Base-by-base conservation (phyloP, 768 basidiomycete genomes). In the Rhizopogon roseolus region DNA sequence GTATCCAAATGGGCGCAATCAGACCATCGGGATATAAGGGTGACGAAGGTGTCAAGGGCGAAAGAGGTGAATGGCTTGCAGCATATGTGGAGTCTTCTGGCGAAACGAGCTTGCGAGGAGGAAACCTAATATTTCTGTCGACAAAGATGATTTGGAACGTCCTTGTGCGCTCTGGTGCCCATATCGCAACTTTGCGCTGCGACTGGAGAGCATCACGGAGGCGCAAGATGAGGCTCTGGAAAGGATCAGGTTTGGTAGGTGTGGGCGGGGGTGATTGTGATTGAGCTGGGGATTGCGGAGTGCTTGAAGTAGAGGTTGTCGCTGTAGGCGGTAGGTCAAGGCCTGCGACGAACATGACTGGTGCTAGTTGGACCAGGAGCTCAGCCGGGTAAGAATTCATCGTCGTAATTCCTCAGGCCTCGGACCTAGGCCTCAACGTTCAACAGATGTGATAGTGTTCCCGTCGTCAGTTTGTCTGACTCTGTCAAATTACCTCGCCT, bases 301-400 rank as follows among this genome's bases (percentile, higher is more conserved):
- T 36, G 13, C 54, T 53, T 27, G 62, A 46, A 61, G 58, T 6
- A 22, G 62, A 56, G 13, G 50, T 39, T 1, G 60, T 28, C 2
- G 63, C 5, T 17, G 54, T 41, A 10, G 58, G 50, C 28, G 64
- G 68, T 6, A 61, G 57, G 39, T 84, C 84, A 42, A 97, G 80
- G 2, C 95, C 95, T 25, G 93, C 92, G 17, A 94, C 89, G 66
- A 97, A 96, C 90, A 98, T 90, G 38, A 98, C 84, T 13, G 96
- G 96, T 17, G 84, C 85, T 41, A 92, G 81, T 67, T 97, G 94
- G n/a, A 81, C 77, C 60, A 97, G 76, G 57, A 98, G 76, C 74
- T 98, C 93, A 54, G 82, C 75, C 17, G 94, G 95, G 75, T 96
- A 97, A 32, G 90, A 90, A 71, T 95, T 95, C 95, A 97, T 95